phyloP scores from a whole-genome alignment of 768 basidiomycete genomes.

The Strobilomyces confusus region DNA sequence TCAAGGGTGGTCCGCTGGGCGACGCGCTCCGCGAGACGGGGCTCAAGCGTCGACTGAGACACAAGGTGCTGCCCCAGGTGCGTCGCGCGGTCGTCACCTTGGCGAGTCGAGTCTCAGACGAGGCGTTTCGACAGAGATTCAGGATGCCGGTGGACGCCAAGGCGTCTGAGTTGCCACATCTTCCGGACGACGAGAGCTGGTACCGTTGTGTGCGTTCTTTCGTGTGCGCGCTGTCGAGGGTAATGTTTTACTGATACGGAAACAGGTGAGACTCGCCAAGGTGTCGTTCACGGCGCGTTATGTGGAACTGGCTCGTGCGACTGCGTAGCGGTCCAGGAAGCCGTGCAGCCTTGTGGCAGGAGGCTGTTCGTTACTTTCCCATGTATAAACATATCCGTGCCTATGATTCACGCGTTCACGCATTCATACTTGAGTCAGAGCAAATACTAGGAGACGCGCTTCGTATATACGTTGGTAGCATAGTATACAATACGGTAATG shows the following conservation, averaged over 20 bases:
- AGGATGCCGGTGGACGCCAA: conserved; percentile 28
- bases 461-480: conserved; percentile 2
- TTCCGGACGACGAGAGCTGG: conserved; percentile 35
- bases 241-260: neutral
- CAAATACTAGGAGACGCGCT: neutral
- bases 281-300: conserved; percentile 18
- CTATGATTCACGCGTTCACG: neutral
- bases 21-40: conserved; percentile 15
- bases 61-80: conserved; percentile 40
- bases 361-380: neutral
- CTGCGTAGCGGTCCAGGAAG: neutral
- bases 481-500: conserved; percentile 5
- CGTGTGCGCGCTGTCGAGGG: neutral
- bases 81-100: conserved; percentile 17
- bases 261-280: conserved; percentile 15
- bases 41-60: conserved; percentile 25
- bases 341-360: neutral
- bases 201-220: conserved; percentile 28
- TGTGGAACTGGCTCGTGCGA: conserved; percentile 15
- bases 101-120: neutral
- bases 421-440: neutral
- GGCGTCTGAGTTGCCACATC: conserved; percentile 31
- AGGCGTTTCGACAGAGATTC: conserved; percentile 6
- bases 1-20: conserved; percentile 25
- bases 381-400: neutral